A percentile compares a stretch with the other conserved stretches of the same genome.
Evolutionary conservation across 2,329 filamentous ascomycete genomes (phyloP).

Genomic region (Fusarium tanahbumbuense): DNA sequence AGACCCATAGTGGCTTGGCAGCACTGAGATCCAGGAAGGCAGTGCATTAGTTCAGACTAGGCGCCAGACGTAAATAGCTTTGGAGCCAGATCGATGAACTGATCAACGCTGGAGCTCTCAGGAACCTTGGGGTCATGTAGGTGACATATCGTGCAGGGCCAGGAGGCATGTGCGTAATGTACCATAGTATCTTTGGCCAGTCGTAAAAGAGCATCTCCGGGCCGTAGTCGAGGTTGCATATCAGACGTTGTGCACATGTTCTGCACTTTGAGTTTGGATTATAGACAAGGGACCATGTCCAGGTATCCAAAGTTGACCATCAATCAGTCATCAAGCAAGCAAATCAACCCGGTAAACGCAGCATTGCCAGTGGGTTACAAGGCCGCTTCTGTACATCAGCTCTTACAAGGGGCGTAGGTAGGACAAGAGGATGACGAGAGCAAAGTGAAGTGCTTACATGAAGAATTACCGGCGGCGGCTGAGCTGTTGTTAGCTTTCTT

Average conservation of each 20-base stretch:
- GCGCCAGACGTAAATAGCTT: conserved; percentile 30
- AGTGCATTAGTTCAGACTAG: conserved; percentile 22
- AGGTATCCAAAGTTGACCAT: conserved; percentile 21
- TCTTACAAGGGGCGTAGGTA: conserved; percentile 24
- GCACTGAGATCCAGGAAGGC: conserved; percentile 15
- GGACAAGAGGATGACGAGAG: conserved; percentile 29
- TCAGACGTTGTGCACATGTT: neutral
- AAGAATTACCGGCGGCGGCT: conserved; percentile 36
- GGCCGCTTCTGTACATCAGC: conserved; percentile 43
- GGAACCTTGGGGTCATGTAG: conserved; percentile 28
- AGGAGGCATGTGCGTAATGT: neutral
- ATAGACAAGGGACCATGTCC: conserved; percentile 4
- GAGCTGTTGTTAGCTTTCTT: conserved; percentile 41
- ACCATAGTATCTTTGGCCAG: neutral
- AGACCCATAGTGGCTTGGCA: conserved; percentile 37
- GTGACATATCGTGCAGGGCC: conserved; percentile 30
- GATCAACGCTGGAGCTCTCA: conserved; percentile 20
- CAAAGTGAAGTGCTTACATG: conserved; percentile 29
- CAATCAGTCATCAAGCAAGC: conserved; percentile 36
- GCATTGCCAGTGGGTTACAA: conserved; percentile 15
- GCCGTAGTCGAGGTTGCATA: conserved; percentile 4
- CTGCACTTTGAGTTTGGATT: conserved; percentile 5
- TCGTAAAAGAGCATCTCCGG: neutral
- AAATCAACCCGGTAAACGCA: conserved; percentile 20
- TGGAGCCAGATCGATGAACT: neutral